These are phyloP conservation scores for Ascoidea tarda DNA, from an alignment of 805 yeast genomes.

Conservation along the genomic window DNA sequence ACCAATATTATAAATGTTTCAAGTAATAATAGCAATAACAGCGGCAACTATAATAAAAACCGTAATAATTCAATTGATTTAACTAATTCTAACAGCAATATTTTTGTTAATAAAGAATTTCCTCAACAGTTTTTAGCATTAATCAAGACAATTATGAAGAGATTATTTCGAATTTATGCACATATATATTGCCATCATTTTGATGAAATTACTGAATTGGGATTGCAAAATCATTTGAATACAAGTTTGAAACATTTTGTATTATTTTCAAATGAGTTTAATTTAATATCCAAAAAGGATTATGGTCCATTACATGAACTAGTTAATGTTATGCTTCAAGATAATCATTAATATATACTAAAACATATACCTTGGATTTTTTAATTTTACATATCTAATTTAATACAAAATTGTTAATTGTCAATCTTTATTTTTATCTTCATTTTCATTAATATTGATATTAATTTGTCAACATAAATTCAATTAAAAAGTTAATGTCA, in stretches of 20 bases:
- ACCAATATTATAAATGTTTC: slow-evolving; percentile 16
- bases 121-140: slow-evolving; percentile 70
- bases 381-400: too few relatives aligned
- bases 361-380: too few relatives aligned
- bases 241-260: slow-evolving; percentile 92
- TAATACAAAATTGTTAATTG: too few relatives aligned
- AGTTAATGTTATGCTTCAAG: slow-evolving; percentile 51
- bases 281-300: slow-evolving; percentile 63
- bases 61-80: too few relatives aligned
- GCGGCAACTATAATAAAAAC: too few relatives aligned
- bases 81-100: too few relatives aligned
- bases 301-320: slow-evolving; percentile 87
- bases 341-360: slow-evolving; percentile 5
- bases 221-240: slow-evolving; percentile 82
- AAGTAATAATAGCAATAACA: too few relatives aligned
- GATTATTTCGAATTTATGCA: slow-evolving; percentile 89
- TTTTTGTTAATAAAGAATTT: slow-evolving; percentile 59
- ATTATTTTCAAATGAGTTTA: slow-evolving; percentile 73
- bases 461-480: too few relatives aligned
- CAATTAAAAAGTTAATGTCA: too few relatives aligned
- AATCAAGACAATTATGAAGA: slow-evolving; percentile 76
- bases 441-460: too few relatives aligned
- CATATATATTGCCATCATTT: slow-evolving; percentile 97
- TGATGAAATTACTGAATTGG: slow-evolving; percentile 86
- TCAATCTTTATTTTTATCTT: too few relatives aligned